Evolutionary conservation across 2,329 filamentous ascomycete genomes (phyloP).

Genomic region (Orbilia quercus): DNA sequence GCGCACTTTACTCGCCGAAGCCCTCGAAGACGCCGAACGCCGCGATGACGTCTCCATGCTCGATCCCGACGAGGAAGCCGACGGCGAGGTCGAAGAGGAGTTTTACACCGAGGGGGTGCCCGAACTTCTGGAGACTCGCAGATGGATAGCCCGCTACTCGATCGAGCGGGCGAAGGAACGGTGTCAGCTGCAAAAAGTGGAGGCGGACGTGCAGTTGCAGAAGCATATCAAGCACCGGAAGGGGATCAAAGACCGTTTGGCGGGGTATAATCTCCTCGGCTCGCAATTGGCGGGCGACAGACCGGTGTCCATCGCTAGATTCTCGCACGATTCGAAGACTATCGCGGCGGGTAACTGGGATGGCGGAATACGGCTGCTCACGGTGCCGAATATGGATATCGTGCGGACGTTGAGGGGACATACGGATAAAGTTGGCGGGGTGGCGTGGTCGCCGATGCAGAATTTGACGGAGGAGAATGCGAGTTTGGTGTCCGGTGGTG

Average conservation of each 20-base stretch:
- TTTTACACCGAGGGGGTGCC: conserved; percentile 89
- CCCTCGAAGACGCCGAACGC: conserved; percentile 71
- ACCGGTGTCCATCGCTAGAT: conserved; percentile 89
- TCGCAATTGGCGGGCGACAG: conserved; percentile 92
- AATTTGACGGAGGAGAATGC: conserved; percentile 77
- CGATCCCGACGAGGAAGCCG: conserved; percentile 68
- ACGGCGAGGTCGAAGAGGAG: conserved; percentile 84
- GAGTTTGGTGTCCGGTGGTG: conserved; percentile 90
- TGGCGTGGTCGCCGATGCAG: conserved; percentile 88
- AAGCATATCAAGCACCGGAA: conserved; percentile 95
- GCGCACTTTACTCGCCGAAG: conserved; percentile 79
- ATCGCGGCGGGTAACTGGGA: conserved; percentile 94
- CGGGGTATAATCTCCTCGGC: conserved; percentile 88
- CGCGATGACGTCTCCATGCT: conserved; percentile 71
- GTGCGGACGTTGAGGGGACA: conserved; percentile 83
- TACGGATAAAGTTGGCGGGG: conserved; percentile 85
- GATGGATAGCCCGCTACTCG: conserved; percentile 83
- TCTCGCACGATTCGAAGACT: conserved; percentile 84
- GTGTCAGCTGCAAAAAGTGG: conserved; percentile 79
- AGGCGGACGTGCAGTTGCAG: conserved; percentile 83
- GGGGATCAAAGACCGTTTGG: conserved; percentile 82
- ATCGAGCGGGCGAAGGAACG: conserved; percentile 82
- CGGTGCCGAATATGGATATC: conserved; percentile 82
- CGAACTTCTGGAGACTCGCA: conserved; percentile 78
- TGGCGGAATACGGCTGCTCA: conserved; percentile 85